Evolutionary conservation across 2,329 filamentous ascomycete species (phyloP).

Genomic region (Zasmidium citrigriseum): DNA sequence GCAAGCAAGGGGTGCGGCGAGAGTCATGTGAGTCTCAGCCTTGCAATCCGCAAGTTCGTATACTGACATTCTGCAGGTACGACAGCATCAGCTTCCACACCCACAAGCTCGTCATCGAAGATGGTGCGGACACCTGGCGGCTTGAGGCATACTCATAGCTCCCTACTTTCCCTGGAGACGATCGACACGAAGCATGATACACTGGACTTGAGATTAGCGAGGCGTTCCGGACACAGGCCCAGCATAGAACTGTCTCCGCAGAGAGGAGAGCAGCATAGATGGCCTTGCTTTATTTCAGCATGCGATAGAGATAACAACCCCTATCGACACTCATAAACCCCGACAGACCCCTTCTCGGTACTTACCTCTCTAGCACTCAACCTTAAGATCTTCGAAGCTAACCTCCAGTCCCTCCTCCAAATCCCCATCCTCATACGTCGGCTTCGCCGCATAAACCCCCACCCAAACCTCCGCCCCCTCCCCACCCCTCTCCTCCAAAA

Average conservation of each 20-base stretch:
- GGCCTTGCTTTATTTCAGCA: slow-evolving; percentile 2
- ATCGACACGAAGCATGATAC: background rate
- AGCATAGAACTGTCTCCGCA: background rate
- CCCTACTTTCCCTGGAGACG: no score
- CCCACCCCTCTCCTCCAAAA: slow-evolving; percentile 18
- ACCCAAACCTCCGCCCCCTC: slow-evolving; percentile 19
- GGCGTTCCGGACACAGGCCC: background rate
- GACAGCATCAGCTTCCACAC: slow-evolving; percentile 44
- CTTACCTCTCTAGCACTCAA: slow-evolving; percentile 21
- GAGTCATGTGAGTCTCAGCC: slow-evolving; percentile 36
- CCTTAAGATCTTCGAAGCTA: slow-evolving; percentile 15
- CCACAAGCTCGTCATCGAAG: slow-evolving; percentile 61
- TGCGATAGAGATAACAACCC: no score
- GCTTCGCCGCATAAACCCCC: slow-evolving; percentile 20
- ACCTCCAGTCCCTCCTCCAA: slow-evolving; percentile 15
- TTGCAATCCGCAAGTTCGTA: background rate
- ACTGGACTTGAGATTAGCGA: background rate
- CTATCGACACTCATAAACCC: no score
- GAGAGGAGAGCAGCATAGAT: background rate
- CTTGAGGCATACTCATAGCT: slow-evolving; percentile 22
- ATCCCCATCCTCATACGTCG: slow-evolving; percentile 10
- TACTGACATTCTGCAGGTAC: slow-evolving; percentile 31
- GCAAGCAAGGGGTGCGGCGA: slow-evolving; percentile 52
- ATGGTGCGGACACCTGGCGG: slow-evolving; percentile 63
- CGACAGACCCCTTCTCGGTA: no score